A percentile compares a stretch with the other conserved stretches of the same genome.
Conservation (phyloP, 78 protist species). For the slime mould (Dictyostelium discoideum) region DNA sequence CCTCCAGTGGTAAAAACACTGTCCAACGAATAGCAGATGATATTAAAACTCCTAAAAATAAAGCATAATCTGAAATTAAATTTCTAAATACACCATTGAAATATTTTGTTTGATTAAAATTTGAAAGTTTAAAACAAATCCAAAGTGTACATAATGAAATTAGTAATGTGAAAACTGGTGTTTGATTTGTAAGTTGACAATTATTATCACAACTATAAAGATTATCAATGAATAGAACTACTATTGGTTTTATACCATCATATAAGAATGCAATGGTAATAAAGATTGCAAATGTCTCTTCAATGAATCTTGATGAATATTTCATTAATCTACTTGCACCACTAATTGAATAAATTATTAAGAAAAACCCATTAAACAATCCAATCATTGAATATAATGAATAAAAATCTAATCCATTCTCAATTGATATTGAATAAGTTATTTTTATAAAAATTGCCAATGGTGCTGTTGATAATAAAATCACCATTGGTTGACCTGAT, state of each 20-base stretch:
- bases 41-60: constrained; percentile 14
- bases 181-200: background rate
- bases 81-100: background rate
- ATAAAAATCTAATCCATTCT: constrained; percentile 22
- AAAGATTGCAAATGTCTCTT: constrained; percentile 34
- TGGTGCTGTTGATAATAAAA: constrained; percentile 35
- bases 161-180: constrained; percentile 2
- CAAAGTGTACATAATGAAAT: constrained; percentile 4
- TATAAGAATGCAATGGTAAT: constrained; percentile 33
- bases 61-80: constrained; percentile 32
- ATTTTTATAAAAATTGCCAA: constrained; percentile 33
- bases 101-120: background rate
- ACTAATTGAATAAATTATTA: background rate
- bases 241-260: constrained; percentile 38
- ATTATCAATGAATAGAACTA: constrained; percentile 12
- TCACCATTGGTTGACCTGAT: constrained; percentile 29
- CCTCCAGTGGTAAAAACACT: background rate
- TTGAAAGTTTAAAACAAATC: constrained; percentile 32
- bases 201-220: background rate
- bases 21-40: background rate
- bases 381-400: constrained; percentile 24
- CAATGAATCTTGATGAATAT: constrained; percentile 37
- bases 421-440: background rate
- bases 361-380: constrained; percentile 3
- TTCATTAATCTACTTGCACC: constrained; percentile 23